Evolutionary conservation across 306 rosid genomes (phyloP).

Genomic region (Hippophae gyantsensis): DNA sequence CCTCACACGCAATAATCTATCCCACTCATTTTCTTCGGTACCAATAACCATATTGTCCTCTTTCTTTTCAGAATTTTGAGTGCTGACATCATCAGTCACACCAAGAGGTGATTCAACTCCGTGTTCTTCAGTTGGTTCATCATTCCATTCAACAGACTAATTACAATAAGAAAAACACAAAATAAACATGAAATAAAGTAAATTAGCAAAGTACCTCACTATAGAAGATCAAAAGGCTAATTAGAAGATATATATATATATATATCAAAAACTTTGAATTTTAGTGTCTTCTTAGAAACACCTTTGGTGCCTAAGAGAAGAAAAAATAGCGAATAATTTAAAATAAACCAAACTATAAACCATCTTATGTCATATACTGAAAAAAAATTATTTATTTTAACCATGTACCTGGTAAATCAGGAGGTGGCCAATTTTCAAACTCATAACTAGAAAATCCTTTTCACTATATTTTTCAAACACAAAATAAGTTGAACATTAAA

Average conservation of each 20-base stretch:
- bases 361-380: too few species aligned
- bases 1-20: conserved; percentile 83
- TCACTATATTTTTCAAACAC: too few species aligned
- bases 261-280: not conserved
- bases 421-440: too few species aligned
- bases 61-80: conserved; percentile 59
- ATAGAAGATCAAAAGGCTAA: not conserved
- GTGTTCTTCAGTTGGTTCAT: conserved; percentile 80
- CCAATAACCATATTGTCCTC: conserved; percentile 50
- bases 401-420: too few species aligned
- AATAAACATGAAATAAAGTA: not conserved
- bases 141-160: conserved; percentile 94
- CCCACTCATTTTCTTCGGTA: conserved; percentile 97
- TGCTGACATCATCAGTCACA: conserved; percentile 46
- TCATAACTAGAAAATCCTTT: too few species aligned
- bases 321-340: too few species aligned
- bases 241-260: not conserved
- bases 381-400: too few species aligned
- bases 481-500: not conserved
- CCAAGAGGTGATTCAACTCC: conserved; percentile 68
- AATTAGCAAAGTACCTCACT: not conserved
- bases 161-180: conserved; percentile 7
- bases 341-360: too few species aligned
- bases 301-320: too few species aligned
- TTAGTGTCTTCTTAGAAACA: too few species aligned